A percentile compares a stretch with the other conserved stretches of the same genome.
Evolutionary conservation across 306 rosid genomes (phyloP).

Genomic region (Coriaria nepalensis): DNA sequence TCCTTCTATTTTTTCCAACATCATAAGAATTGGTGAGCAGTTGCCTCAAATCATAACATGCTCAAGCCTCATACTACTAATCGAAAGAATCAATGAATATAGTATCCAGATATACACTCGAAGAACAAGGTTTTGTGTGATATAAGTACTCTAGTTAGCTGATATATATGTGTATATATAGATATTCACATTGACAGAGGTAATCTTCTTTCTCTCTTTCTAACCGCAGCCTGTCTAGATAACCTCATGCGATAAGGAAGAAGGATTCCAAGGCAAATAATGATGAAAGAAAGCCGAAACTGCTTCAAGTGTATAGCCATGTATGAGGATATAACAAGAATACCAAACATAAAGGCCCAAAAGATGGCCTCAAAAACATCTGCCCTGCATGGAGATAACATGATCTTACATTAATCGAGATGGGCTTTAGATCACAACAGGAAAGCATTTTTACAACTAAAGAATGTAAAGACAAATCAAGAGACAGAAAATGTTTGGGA

Average conservation of each 20-base stretch:
- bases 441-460: no score
- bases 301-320: constrained; percentile 13
- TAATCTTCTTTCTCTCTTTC: constrained; percentile 20
- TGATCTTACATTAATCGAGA: constrained; percentile 1
- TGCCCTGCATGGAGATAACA: constrained; percentile 18
- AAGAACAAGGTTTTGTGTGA: no score
- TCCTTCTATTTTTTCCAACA: no score
- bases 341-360: constrained; percentile 17
- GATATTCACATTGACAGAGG: constrained; percentile 19
- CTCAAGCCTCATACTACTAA: no score
- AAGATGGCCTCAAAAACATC: constrained; percentile 17
- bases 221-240: constrained; percentile 15
- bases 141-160: background rate
- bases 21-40: no score
- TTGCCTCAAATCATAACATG: no score
- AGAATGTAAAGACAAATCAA: no score
- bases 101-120: no score
- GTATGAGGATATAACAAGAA: constrained; percentile 21
- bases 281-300: constrained; percentile 11
- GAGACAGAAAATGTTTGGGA: no score
- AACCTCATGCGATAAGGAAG: constrained; percentile 18
- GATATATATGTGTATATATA: background rate
- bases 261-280: constrained; percentile 18
- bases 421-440: no score
- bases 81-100: no score